Conservation (phyloP, 306 rosid species). For the Gynostemma pentaphyllum region DNA sequence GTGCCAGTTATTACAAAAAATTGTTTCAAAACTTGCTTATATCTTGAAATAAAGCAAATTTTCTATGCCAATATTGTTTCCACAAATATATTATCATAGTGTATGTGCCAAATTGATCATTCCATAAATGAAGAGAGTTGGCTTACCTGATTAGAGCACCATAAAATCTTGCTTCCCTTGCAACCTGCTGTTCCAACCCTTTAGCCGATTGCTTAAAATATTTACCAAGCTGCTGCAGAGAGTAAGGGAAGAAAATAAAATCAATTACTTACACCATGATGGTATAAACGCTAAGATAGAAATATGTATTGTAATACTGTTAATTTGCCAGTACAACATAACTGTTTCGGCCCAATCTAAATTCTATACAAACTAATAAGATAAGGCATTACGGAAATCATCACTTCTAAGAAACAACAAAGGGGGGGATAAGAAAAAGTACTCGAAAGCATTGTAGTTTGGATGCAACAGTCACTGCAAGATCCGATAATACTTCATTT, state of each 20-base stretch:
- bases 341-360: background rate
- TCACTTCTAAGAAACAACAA: background rate
- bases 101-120: background rate
- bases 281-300: background rate
- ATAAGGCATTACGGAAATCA: background rate
- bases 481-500: slow-evolving; percentile 69
- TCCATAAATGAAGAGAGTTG: slow-evolving; percentile 6
- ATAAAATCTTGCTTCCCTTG: slow-evolving; percentile 91
- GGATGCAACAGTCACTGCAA: slow-evolving; percentile 82
- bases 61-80: too few species aligned
- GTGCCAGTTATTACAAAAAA: too few species aligned
- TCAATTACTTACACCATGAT: background rate
- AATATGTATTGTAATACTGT: background rate
- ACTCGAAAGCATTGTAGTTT: slow-evolving; percentile 85
- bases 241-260: background rate
- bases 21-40: too few species aligned
- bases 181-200: slow-evolving; percentile 84
- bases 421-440: slow-evolving; percentile 13
- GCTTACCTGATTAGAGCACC: slow-evolving; percentile 81
- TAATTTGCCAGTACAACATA: background rate
- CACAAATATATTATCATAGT: background rate
- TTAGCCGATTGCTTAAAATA: slow-evolving; percentile 89
- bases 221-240: slow-evolving; percentile 70
- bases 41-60: too few species aligned
- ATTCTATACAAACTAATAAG: background rate